Percentiles rank a stretch among this genome's conserved stretches.
phyloP scores from a whole-genome alignment of 2,329 filamentous ascomycete genomes.

The Cercospora canescens region DNA sequence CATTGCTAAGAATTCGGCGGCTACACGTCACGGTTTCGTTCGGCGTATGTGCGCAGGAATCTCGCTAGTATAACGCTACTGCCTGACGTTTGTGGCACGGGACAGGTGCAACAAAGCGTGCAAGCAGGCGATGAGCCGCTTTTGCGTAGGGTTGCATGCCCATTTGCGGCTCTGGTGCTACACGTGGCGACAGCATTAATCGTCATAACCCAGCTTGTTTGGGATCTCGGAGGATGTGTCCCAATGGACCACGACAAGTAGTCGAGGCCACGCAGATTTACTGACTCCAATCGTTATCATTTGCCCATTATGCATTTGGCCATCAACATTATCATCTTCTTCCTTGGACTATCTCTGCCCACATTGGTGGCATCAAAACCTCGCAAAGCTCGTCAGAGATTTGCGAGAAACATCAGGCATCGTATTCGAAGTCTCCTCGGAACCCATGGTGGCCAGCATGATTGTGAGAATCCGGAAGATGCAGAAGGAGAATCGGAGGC shows the following conservation, averaged over 20 bases:
- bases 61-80: not conserved
- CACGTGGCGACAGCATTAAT: constrained; percentile 9
- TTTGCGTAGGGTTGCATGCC: constrained; percentile 4
- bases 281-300: too few relatives aligned
- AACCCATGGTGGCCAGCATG: not conserved
- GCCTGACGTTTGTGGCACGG: not conserved
- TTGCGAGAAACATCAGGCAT: constrained; percentile 7
- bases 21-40: constrained; percentile 11
- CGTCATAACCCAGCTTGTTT: not conserved
- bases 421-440: not conserved
- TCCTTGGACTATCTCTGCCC: constrained; percentile 19
- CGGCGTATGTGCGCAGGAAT: not conserved
- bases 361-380: constrained; percentile 18
- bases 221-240: not conserved
- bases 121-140: constrained; percentile 1
- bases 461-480: not conserved
- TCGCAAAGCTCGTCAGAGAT: constrained; percentile 15
- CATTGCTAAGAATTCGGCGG: not conserved
- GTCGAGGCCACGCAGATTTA: too few relatives aligned
- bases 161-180: not conserved
- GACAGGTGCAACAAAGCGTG: constrained; percentile 7
- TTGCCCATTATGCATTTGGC: constrained; percentile 22
- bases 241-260: too few relatives aligned
- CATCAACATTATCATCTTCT: constrained; percentile 21
- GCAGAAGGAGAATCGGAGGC: not conserved